These are phyloP conservation scores for Aspergillus pseudoglaucus DNA, from an alignment of 2,329 filamentous ascomycete species.

Conservation along the genomic window DNA sequence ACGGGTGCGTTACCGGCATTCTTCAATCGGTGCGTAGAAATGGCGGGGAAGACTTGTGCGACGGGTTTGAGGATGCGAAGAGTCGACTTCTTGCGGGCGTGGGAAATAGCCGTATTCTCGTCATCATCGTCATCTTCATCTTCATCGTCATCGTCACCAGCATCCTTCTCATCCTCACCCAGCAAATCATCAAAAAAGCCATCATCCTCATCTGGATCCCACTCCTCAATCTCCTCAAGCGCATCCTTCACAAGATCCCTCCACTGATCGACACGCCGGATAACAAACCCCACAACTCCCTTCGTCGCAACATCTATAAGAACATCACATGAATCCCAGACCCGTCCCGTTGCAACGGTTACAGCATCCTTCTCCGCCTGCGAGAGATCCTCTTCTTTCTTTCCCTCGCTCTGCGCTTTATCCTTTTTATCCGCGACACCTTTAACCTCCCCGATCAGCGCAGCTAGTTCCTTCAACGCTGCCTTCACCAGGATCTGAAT, in stretches of 20 bases:
- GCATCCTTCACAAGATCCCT: conserved; percentile 72
- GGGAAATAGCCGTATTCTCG: conserved; percentile 27
- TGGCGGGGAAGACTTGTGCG: conserved; percentile 38
- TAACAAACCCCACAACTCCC: conserved; percentile 64
- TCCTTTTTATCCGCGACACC: conserved; percentile 40
- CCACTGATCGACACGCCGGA: conserved; percentile 66
- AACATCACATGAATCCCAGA: conserved; percentile 80
- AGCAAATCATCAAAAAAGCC: conserved; percentile 42
- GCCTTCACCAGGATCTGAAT: conserved; percentile 53
- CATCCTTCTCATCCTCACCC: conserved; percentile 21
- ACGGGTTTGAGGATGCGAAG: conserved; percentile 39
- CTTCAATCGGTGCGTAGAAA: conserved; percentile 36
- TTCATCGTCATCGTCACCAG: conserved; percentile 10
- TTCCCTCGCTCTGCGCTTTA: conserved; percentile 30
- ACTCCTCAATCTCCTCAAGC: conserved; percentile 78
- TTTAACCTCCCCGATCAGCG: conserved; percentile 55
- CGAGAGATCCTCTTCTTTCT: conserved; percentile 22
- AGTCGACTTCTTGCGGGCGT: conserved; percentile 35
- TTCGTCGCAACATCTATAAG: conserved; percentile 57
- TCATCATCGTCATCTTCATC: conserved; percentile 16
- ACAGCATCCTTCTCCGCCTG: conserved; percentile 43
- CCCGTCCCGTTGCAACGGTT: conserved; percentile 64
- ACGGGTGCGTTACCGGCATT: conserved; percentile 18
- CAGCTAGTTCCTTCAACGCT: conserved; percentile 57
- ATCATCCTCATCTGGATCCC: conserved; percentile 66